Evolutionary conservation across 306 rosid genomes (phyloP), one percentile per base, ranked within the genome.

Genomic region (Cucurbita argyrosperma): DNA sequence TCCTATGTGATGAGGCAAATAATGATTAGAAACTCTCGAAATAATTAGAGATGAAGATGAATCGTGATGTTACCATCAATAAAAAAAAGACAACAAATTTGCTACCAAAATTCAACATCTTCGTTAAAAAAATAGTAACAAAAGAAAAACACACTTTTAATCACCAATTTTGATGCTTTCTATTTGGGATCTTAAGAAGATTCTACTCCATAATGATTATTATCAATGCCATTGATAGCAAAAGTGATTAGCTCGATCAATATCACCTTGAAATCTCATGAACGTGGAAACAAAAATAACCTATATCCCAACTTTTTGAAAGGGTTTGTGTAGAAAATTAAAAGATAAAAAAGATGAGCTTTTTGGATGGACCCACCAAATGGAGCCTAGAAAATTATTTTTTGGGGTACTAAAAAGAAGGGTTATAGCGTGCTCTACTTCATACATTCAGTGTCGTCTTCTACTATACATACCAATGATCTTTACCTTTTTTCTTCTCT

Each of bases 401-500:
- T 87, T 83, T 81, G 85, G 88, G 86, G 62, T 21, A 15, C 35
- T 56, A 56, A 56, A 56, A 56, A 56, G 62, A 56, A 88, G 83
- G 81, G 7, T 50, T 64, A 66, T 78, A 80, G 92, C 96, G 86
- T 87, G 95, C 92, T 56, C 30, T 70, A 88, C 92, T 90, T 88
- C 87, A 87, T 87, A 80, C 88, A 87, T 8, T 55, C 11, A 6
- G 0, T 4, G 0, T 56, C 5, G 9, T 21, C 6, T 79, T 55
- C 63, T 56, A 75, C 50, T 43, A 70, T 8, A 14, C 46, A 15
- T 52, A 15, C 56, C 19, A 52, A 52, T 52, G 30, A 14, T 75
- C 76, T 76, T 79, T 83, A 66, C 49, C 85, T 84, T 38, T 61
- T 62, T 37, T 38, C 5, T 37, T 62, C n/a, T 38, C 43, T 35